Percentiles rank a stretch among this genome's conserved stretches.
These are phyloP conservation scores for Rubia peregrina DNA, from an alignment of 305 asterid genomes.

Conservation along the genomic window DNA sequence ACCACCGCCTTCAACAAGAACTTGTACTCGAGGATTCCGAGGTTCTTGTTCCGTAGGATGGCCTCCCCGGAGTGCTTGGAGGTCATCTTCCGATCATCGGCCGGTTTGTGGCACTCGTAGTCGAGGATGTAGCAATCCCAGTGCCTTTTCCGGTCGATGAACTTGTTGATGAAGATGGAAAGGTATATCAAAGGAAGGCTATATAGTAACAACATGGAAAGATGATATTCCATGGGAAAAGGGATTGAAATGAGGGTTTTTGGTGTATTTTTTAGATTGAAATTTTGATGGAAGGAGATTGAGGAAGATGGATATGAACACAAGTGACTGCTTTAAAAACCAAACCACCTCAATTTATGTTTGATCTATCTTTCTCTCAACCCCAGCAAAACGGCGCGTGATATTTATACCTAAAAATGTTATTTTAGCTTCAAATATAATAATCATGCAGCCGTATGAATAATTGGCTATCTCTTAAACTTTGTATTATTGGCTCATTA, in stretches of 20 bases:
- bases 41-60: slow-evolving; percentile 49
- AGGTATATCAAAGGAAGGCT: slow-evolving; percentile 35
- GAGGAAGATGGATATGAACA: neutral
- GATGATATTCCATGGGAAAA: slow-evolving; percentile 32
- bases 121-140: slow-evolving; percentile 61
- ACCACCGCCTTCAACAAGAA: slow-evolving; percentile 70
- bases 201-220: slow-evolving; percentile 17
- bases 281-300: no score
- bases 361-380: slow-evolving; percentile 28
- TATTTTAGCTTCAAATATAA: slow-evolving; percentile 12
- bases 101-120: slow-evolving; percentile 65
- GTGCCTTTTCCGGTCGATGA: slow-evolving; percentile 25
- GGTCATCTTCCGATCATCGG: slow-evolving; percentile 48
- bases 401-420: slow-evolving; percentile 14
- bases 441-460: neutral
- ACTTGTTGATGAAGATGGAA: slow-evolving; percentile 26
- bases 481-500: neutral
- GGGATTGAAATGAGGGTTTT: neutral
- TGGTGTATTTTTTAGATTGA: no score
- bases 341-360: neutral
- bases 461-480: slow-evolving; percentile 13
- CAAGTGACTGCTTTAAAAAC: slow-evolving; percentile 26
- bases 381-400: slow-evolving; percentile 47
- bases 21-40: slow-evolving; percentile 59
- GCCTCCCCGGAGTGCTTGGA: slow-evolving; percentile 50